These are phyloP conservation scores for Adansonia digitata DNA, from an alignment of 345 rosid genomes.

Conservation along the genomic window DNA sequence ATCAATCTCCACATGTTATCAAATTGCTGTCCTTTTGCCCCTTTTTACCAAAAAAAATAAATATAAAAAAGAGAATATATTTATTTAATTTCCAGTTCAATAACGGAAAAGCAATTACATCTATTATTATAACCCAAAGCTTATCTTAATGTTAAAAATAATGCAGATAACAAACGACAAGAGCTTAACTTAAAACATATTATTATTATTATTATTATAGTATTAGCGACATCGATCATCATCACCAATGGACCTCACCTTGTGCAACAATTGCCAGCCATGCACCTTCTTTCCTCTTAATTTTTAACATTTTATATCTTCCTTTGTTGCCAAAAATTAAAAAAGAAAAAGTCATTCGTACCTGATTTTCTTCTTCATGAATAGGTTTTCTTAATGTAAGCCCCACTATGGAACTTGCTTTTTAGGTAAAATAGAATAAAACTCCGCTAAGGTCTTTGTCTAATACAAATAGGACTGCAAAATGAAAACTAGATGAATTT, in stretches of 20 bases:
- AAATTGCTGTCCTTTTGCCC: background rate
- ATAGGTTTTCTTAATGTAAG: background rate
- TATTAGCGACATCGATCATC: background rate
- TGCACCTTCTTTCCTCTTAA: background rate
- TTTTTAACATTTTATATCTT: background rate
- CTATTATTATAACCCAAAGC: slow-evolving; percentile 10
- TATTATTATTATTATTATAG: background rate
- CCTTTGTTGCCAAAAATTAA: no score
- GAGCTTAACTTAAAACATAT: background rate
- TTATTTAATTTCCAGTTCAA: background rate
- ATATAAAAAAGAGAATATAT: background rate
- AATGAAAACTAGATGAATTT: background rate
- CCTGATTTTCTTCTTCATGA: background rate
- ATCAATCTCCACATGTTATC: background rate
- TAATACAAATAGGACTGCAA: background rate
- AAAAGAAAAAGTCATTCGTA: background rate
- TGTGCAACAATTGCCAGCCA: slow-evolving; percentile 25
- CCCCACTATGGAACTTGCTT: background rate
- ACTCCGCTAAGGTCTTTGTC: background rate
- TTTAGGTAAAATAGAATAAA: background rate
- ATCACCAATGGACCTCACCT: background rate
- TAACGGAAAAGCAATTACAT: background rate
- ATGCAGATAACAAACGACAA: slow-evolving; percentile 14
- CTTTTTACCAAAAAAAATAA: background rate
- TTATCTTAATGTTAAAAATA: slow-evolving; percentile 17